phyloP scores from a whole-genome alignment of 371 early-diverging fungal species.

The Apophysomyces trapeziformis region DNA sequence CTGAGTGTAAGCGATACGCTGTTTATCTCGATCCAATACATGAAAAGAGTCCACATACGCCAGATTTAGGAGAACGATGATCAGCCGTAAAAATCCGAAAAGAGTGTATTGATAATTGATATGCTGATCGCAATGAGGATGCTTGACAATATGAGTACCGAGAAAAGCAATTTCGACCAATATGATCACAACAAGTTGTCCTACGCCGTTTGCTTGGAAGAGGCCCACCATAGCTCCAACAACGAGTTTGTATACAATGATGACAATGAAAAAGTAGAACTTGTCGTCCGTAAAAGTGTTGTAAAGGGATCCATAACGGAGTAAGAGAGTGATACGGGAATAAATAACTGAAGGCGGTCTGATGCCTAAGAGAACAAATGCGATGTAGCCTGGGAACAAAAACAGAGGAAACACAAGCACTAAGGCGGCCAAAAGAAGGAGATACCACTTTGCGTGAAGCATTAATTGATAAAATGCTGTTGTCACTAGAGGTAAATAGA shows the following conservation, averaged over 20 bases:
- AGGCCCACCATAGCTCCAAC: conserved; percentile 45
- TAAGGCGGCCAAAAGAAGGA: conserved; percentile 34
- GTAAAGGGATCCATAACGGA: conserved; percentile 58
- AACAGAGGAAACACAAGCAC: conserved; percentile 36
- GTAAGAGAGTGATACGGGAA: conserved; percentile 47
- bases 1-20: conserved; percentile 42
- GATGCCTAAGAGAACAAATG: conserved; percentile 38
- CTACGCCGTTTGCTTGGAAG: conserved; percentile 37
- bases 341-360: conserved; percentile 48
- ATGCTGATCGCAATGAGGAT: conserved; percentile 35
- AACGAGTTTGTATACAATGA: conserved; percentile 37
- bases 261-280: conserved; percentile 50
- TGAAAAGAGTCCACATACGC: conserved; percentile 23
- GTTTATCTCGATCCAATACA: conserved; percentile 30
- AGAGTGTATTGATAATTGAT: conserved; percentile 35
- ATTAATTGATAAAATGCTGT: conserved; percentile 47
- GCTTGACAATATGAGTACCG: conserved; percentile 19
- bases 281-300: conserved; percentile 55
- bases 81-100: conserved; percentile 29
- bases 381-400: conserved; percentile 38
- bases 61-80: conserved; percentile 34
- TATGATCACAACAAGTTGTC: conserved; percentile 42
- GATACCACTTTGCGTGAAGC: conserved; percentile 39
- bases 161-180: conserved; percentile 29
- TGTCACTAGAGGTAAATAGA: conserved; percentile 44